Conservation (phyloP, 2,329 filamentous ascomycete genomes). For the Didymella arachidicola region DNA sequence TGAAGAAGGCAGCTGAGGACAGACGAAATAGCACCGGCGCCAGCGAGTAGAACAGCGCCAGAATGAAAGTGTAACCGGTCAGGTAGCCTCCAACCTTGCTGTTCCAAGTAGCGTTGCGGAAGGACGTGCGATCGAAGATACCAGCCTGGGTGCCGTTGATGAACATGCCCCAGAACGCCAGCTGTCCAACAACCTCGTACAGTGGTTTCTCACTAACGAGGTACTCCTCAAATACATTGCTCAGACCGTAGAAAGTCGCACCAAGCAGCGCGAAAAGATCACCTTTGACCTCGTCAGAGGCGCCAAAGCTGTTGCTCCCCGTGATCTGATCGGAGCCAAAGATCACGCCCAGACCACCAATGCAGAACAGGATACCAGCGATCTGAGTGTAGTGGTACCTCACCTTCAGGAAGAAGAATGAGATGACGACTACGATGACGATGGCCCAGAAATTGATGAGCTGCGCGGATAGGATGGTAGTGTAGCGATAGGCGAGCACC, state of each 20-base stretch:
- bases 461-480: constrained; percentile 90
- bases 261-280: constrained; percentile 91
- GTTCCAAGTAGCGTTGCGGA: constrained; percentile 60
- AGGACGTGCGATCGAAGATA: constrained; percentile 85
- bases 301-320: constrained; percentile 72
- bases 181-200: constrained; percentile 91
- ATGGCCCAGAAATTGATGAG: constrained; percentile 99
- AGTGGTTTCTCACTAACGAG: constrained; percentile 85
- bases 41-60: constrained; percentile 85
- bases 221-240: constrained; percentile 94
- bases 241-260: constrained; percentile 88
- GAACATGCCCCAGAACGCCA: constrained; percentile 84
- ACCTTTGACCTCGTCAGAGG: constrained; percentile 80
- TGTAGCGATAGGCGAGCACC: constrained; percentile 87
- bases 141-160: constrained; percentile 92
- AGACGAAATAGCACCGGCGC: constrained; percentile 90
- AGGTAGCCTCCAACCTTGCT: constrained; percentile 76
- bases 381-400: constrained; percentile 91
- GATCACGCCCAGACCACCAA: constrained; percentile 87
- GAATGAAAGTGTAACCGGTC: constrained; percentile 84
- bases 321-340: constrained; percentile 88
- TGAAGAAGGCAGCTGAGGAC: constrained; percentile 91
- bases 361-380: constrained; percentile 85
- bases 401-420: constrained; percentile 81
- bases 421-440: constrained; percentile 85